Conservation (phyloP, 148 eudicot species). For the Talinum fruticosum region DNA sequence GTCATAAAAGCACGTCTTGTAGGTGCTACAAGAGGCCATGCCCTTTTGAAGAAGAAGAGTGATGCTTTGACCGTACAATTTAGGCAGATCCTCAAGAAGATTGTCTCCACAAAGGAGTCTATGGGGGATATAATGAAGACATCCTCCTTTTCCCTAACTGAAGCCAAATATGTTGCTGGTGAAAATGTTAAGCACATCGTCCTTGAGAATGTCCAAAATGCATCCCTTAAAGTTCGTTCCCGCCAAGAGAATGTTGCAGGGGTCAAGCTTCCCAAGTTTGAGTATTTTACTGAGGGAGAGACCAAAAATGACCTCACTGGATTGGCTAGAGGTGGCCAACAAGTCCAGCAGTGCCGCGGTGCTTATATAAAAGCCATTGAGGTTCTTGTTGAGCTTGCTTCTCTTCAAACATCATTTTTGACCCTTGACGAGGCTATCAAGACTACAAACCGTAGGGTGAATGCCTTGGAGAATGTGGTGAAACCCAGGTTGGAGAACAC, state of each 20-base stretch:
- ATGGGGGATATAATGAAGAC: slow-evolving; percentile 76
- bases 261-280: slow-evolving; percentile 76
- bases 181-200: slow-evolving; percentile 67
- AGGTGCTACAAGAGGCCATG: slow-evolving; percentile 85
- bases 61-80: slow-evolving; percentile 79
- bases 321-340: slow-evolving; percentile 77
- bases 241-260: slow-evolving; percentile 73
- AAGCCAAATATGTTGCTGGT: slow-evolving; percentile 82
- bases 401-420: slow-evolving; percentile 92
- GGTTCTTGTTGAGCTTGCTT: slow-evolving; percentile 84
- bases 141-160: slow-evolving; percentile 65
- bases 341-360: slow-evolving; percentile 65
- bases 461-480: slow-evolving; percentile 81
- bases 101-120: slow-evolving; percentile 65
- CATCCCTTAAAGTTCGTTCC: slow-evolving; percentile 67
- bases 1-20: slow-evolving; percentile 74
- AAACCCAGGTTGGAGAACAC: slow-evolving; percentile 83
- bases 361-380: slow-evolving; percentile 75
- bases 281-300: slow-evolving; percentile 63
- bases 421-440: slow-evolving; percentile 90
- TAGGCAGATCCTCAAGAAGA: slow-evolving; percentile 66
- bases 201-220: slow-evolving; percentile 61
- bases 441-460: slow-evolving; percentile 88
- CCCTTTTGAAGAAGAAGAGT: slow-evolving; percentile 79
- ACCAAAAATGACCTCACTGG: slow-evolving; percentile 76